These are phyloP conservation scores for Phanerochaete carnosa DNA, from an alignment of 768 basidiomycete genomes.

Conservation along the genomic window DNA sequence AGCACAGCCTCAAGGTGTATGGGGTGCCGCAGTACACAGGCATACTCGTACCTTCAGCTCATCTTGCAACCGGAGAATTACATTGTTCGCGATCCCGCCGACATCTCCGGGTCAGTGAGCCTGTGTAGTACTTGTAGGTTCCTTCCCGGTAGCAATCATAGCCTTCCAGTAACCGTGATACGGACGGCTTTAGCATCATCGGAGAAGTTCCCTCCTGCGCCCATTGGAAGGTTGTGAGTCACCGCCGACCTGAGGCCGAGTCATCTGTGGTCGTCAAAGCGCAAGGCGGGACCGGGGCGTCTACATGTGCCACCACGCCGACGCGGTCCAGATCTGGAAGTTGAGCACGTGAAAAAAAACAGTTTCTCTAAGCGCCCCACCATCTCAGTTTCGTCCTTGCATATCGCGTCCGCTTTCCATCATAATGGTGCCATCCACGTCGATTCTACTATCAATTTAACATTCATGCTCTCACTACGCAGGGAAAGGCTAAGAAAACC, in stretches of 20 bases:
- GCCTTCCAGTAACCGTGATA: too few relatives aligned
- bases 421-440: not conserved
- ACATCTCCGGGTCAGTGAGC: too few relatives aligned
- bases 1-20: too few relatives aligned
- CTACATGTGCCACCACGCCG: constrained; percentile 1
- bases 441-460: not conserved
- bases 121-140: too few relatives aligned
- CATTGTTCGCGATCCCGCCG: too few relatives aligned
- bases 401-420: not conserved
- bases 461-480: not conserved
- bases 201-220: too few relatives aligned
- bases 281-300: not conserved
- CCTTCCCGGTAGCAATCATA: too few relatives aligned
- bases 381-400: not conserved
- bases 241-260: not conserved
- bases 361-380: not conserved
- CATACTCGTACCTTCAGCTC: too few relatives aligned
- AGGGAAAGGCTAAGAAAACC: constrained; percentile 93
- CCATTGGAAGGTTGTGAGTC: too few relatives aligned
- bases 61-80: too few relatives aligned
- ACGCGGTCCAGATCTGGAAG: not conserved
- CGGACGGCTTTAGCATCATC: too few relatives aligned
- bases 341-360: not conserved
- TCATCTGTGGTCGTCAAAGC: not conserved
- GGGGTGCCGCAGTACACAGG: too few relatives aligned